Conservation (phyloP, 257 asterid genomes). For the Schizonepeta tenuifolia region DNA sequence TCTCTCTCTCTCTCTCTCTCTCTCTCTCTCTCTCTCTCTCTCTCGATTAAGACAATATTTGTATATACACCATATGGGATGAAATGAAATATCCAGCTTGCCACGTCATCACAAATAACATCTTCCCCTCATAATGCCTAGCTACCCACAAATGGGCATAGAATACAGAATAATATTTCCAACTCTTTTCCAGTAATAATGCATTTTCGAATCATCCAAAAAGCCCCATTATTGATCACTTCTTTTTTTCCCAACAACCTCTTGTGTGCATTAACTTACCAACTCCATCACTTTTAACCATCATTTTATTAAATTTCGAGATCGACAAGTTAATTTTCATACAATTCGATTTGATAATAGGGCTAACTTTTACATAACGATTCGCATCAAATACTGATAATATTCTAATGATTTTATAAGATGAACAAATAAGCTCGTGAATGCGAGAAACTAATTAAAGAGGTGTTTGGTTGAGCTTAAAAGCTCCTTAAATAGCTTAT, state of each 20-base stretch:
- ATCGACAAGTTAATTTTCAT: no score
- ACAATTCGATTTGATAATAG: no score
- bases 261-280: neutral
- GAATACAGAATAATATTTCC: slow-evolving; percentile 50
- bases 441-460: no score
- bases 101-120: slow-evolving; percentile 38
- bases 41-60: neutral
- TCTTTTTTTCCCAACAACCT: slow-evolving; percentile 23
- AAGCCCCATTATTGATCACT: slow-evolving; percentile 32
- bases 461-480: no score
- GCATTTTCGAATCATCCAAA: slow-evolving; percentile 49
- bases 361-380: no score
- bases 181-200: slow-evolving; percentile 48
- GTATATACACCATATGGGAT: neutral
- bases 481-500: no score
- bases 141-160: slow-evolving; percentile 51
- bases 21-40: neutral
- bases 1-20: neutral
- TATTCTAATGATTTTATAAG: no score
- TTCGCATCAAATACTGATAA: no score
- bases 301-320: no score
- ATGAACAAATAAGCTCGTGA: no score
- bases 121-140: slow-evolving; percentile 58
- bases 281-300: neutral
- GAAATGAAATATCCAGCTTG: slow-evolving; percentile 28